Conservation (phyloP, 129 eudicot species). For the Artemisia argyi region DNA sequence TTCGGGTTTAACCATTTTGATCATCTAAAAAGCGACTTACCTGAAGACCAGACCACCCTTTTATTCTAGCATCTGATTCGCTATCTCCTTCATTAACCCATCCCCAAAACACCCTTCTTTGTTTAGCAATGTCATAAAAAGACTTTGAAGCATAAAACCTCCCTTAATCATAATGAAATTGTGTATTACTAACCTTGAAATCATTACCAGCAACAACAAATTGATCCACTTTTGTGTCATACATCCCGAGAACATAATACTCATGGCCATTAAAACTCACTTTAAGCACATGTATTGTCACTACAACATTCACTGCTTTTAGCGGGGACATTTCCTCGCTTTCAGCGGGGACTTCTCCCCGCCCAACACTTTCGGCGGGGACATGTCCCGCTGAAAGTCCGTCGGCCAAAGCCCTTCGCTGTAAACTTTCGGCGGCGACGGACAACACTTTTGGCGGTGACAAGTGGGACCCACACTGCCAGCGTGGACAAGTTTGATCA, state of each 20-base stretch:
- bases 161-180: conserved; percentile 60
- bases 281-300: conserved; percentile 59
- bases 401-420: no score
- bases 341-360: no score
- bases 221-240: conserved; percentile 37
- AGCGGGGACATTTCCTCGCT: no score
- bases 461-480: no score
- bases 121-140: conserved; percentile 46
- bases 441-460: no score
- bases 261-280: conserved; percentile 38
- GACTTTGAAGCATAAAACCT: conserved; percentile 73
- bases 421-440: no score
- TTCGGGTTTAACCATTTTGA: neutral
- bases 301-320: no score
- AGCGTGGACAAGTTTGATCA: no score
- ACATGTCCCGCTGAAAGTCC: no score
- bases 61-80: conserved; percentile 13
- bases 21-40: conserved; percentile 21
- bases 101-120: conserved; percentile 67
- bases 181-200: conserved; percentile 25
- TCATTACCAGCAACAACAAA: conserved; percentile 33
- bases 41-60: conserved; percentile 75
- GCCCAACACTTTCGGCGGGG: no score
- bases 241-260: conserved; percentile 51
- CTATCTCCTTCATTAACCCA: conserved; percentile 58